Conservation (phyloP, 1,139 yeast genomes). For the Blastobotrys malaysiensis region DNA sequence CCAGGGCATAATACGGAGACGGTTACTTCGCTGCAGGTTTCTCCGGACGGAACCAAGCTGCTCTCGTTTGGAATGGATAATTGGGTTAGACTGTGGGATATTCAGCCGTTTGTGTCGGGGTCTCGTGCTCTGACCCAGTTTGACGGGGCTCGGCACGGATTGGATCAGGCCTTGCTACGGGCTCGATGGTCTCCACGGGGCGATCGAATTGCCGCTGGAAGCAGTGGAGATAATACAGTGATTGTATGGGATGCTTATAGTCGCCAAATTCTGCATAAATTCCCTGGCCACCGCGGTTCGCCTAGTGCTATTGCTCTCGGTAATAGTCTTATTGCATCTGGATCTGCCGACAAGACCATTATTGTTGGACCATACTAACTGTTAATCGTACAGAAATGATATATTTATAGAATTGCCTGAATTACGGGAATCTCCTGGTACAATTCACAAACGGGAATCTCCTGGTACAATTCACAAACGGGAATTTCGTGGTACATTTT, state of each 20-base stretch:
- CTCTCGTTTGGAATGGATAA: slow-evolving; percentile 57
- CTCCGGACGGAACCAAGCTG: slow-evolving; percentile 45
- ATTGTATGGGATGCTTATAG: slow-evolving; percentile 59
- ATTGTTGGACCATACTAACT: slow-evolving; percentile 22
- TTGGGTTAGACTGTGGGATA: slow-evolving; percentile 51
- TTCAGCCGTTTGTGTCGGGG: slow-evolving; percentile 40
- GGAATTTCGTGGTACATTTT: too few species aligned
- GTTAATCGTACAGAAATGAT: too few species aligned
- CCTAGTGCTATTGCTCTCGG: slow-evolving; percentile 55
- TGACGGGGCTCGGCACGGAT: slow-evolving; percentile 56
- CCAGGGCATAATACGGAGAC: slow-evolving; percentile 43
- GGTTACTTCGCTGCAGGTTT: slow-evolving; percentile 48
- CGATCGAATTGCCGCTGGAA: slow-evolving; percentile 48
- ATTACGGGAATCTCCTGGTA: too few species aligned
- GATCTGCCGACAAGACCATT: slow-evolving; percentile 24
- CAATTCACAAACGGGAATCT: too few species aligned
- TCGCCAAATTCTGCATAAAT: slow-evolving; percentile 43
- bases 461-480: too few species aligned
- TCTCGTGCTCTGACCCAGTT: slow-evolving; percentile 43
- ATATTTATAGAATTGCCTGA: too few species aligned
- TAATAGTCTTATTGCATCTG: slow-evolving; percentile 11
- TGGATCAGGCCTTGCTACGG: slow-evolving; percentile 49
- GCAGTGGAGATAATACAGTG: slow-evolving; percentile 51
- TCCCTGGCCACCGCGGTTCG: slow-evolving; percentile 56
- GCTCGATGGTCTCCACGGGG: slow-evolving; percentile 42